phyloP scores from a whole-genome alignment of 148 eudicot species.

The Agrostemma githago region DNA sequence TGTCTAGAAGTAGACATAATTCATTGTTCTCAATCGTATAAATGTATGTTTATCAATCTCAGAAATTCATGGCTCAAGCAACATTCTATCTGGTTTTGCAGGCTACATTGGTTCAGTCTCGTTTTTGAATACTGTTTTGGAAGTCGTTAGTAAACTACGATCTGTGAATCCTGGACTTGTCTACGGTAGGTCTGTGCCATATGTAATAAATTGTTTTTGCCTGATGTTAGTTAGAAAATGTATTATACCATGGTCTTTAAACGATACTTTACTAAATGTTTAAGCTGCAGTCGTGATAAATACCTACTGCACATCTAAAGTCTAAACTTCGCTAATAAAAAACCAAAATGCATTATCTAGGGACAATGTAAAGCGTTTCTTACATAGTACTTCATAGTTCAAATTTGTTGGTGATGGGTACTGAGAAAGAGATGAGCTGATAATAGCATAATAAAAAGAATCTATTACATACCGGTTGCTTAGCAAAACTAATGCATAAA shows the following conservation, averaged over 20 bases:
- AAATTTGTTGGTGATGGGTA: background rate
- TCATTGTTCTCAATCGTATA: background rate
- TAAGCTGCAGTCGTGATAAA: conserved; percentile 6
- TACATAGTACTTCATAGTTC: too few relatives aligned
- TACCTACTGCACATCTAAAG: background rate
- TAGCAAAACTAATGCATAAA: background rate
- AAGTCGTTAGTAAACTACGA: conserved; percentile 79
- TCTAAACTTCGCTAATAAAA: background rate
- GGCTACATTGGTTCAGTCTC: conserved; percentile 97
- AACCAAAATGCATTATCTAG: background rate
- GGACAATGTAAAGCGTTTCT: background rate
- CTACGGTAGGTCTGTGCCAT: conserved; percentile 54
- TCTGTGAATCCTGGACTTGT: conserved; percentile 80
- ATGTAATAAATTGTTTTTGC: background rate
- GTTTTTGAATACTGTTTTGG: conserved; percentile 67
- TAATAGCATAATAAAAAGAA: background rate
- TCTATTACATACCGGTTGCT: background rate
- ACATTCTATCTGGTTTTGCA: conserved; percentile 36
- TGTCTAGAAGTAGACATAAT: background rate
- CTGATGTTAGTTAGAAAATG: background rate
- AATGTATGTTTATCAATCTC: background rate
- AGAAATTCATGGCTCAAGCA: background rate
- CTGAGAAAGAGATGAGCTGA: background rate
- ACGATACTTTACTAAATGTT: background rate
- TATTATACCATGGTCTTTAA: background rate